phyloP scores from a whole-genome alignment of 768 basidiomycete species.

The Lactarius tabidus region DNA sequence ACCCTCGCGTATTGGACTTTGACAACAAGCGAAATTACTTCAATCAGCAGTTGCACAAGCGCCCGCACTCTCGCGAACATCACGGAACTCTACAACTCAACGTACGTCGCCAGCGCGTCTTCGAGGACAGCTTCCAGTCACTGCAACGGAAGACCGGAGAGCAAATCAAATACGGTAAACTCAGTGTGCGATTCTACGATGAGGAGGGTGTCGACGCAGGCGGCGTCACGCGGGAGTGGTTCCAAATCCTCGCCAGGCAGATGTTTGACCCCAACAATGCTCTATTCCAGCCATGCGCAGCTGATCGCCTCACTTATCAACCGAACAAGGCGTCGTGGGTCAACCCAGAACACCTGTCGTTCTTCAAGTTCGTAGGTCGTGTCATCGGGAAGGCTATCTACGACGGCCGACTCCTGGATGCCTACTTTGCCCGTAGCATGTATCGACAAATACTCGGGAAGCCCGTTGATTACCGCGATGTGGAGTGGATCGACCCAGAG shows the following conservation, averaged over 20 bases:
- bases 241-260: slow-evolving; percentile 94
- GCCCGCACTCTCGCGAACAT: slow-evolving; percentile 75
- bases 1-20: slow-evolving; percentile 95
- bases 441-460: slow-evolving; percentile 94
- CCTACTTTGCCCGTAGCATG: slow-evolving; percentile 95
- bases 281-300: slow-evolving; percentile 96
- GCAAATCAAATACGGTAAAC: slow-evolving; percentile 96
- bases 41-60: slow-evolving; percentile 84
- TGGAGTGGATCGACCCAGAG: slow-evolving; percentile 97
- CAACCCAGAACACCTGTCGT: slow-evolving; percentile 92
- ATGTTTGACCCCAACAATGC: slow-evolving; percentile 99
- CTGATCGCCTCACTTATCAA: slow-evolving; percentile 92
- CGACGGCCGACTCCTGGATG: slow-evolving; percentile 92
- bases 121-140: slow-evolving; percentile 95
- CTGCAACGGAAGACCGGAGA: slow-evolving; percentile 88
- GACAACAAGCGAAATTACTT: slow-evolving; percentile 99
- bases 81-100: slow-evolving; percentile 82
- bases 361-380: slow-evolving; percentile 98
- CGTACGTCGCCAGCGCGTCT: slow-evolving; percentile 85
- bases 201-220: slow-evolving; percentile 99
- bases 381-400: slow-evolving; percentile 98
- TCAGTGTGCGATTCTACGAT: slow-evolving; percentile 92
- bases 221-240: slow-evolving; percentile 97
- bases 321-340: slow-evolving; percentile 92
- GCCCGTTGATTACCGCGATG: slow-evolving; percentile 91